Base-by-base conservation (phyloP, 306 rosid species). In the Vigna hirtella region DNA sequence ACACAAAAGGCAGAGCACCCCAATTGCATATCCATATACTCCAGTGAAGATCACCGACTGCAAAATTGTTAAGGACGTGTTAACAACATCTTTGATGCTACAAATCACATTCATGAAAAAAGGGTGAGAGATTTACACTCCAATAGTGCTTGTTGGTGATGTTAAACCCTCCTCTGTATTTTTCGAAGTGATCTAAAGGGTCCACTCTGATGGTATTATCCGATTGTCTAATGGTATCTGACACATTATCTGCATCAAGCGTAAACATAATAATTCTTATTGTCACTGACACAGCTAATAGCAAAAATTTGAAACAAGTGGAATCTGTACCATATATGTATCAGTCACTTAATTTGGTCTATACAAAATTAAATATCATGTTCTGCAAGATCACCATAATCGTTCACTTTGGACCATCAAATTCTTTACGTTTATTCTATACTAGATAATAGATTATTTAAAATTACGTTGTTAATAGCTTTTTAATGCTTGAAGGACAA, bases 111-210 rank as follows among this genome's bases (percentile, higher is more conserved):
- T 75, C 7, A 30, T 4, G 52, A 32, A 74, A 18, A 47, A 51
- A 70, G 78, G 65, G 72, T 16, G 70, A 61, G 81, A 75, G 79
- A 66, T 28, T 83, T 88, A 93, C 98, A 88, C 90, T 82, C 98
- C 96, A 93, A 85, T 93, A 93, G 68, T 93, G 94, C 89, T 87
- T 88, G 89, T 85, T 91, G 79, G 93, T 87, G 85, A 93, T 87
- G 86, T 91, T 76, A 68, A 83, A 93, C 20, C 96, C 96, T 74
- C 94, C 93, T 81, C 87, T 89, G 72, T 91, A 93, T 63, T 89
- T 89, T 43, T 71, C 78, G 66, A 91, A 88, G 69, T 76, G 36
- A 49, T 91, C 83, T 51, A 87, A 72, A 68, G 96, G 98, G 83
- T 91, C 94, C 42, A 83, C 90, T 74, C 98, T 91, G 15, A 80